Conservation (phyloP, 179 eudicot genomes). For the Carnegiea gigantea region DNA sequence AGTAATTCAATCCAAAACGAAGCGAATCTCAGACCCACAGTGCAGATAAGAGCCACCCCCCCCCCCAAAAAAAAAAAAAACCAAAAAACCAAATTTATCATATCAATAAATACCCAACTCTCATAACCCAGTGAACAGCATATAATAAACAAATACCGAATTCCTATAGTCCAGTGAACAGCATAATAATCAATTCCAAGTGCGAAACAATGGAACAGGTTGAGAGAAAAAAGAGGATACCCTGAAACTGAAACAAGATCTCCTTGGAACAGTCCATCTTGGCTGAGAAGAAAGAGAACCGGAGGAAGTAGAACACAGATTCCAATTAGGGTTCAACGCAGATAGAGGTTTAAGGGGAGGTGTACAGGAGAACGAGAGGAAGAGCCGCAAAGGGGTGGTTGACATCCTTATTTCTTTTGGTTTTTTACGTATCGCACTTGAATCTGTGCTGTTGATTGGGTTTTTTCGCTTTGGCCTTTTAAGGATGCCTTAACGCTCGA, state of each 20-base stretch:
- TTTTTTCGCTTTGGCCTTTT: neutral
- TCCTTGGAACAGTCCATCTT: slow-evolving; percentile 27
- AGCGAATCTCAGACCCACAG: neutral
- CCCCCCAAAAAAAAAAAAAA: neutral
- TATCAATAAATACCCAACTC: slow-evolving; percentile 2
- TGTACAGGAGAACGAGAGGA: slow-evolving; percentile 24
- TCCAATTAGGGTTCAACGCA: slow-evolving; percentile 15
- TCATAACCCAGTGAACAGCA: neutral
- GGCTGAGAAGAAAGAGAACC: slow-evolving; percentile 11
- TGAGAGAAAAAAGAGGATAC: slow-evolving; percentile 21
- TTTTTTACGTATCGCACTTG: neutral
- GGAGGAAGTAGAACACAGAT: slow-evolving; percentile 8
- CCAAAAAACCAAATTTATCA: neutral
- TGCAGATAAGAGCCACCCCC: neutral
- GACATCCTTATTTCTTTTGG: slow-evolving; percentile 22
- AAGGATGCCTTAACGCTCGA: neutral
- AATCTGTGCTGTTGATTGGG: slow-evolving; percentile 13
- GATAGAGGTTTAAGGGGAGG: slow-evolving; percentile 27
- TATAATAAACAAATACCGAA: neutral
- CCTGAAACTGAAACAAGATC: slow-evolving; percentile 27
- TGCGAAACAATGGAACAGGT: neutral
- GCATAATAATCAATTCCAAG: neutral
- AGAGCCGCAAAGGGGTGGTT: slow-evolving; percentile 36
- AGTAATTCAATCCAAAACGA: neutral
- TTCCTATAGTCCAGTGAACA: neutral